These are phyloP conservation scores for Volvariella surrecta DNA, from an alignment of 1,284 basidiomycete species.

Conservation along the genomic window DNA sequence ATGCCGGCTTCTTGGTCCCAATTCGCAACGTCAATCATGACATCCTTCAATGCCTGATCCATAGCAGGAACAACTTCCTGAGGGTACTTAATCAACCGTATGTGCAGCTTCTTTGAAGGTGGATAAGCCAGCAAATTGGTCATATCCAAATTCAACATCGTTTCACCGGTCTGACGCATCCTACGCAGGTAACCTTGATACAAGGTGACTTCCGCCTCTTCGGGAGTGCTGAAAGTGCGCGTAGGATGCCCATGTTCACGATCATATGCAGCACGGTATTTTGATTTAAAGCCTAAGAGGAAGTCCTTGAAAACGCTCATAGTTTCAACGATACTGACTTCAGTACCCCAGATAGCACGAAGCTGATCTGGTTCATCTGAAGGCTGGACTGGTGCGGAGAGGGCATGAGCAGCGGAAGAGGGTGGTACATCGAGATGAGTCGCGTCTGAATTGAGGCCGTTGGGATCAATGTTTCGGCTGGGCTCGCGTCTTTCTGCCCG, in stretches of 20 bases:
- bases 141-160: conserved; percentile 88
- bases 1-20: conserved; percentile 62
- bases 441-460: conserved; percentile 49
- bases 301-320: conserved; percentile 91
- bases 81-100: conserved; percentile 84
- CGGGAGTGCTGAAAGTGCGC: conserved; percentile 46
- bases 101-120: conserved; percentile 73
- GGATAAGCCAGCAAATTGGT: conserved; percentile 87
- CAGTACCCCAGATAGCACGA: conserved; percentile 95
- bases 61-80: conserved; percentile 96
- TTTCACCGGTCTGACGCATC: conserved; percentile 88
- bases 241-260: conserved; percentile 54
- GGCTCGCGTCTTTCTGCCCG: conserved; percentile 23
- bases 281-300: conserved; percentile 87
- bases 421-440: conserved; percentile 47
- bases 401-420: conserved; percentile 58
- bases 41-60: conserved; percentile 92
- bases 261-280: conserved; percentile 79
- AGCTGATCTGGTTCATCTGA: conserved; percentile 72
- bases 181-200: conserved; percentile 83
- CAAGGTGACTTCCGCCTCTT: conserved; percentile 60
- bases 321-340: conserved; percentile 82
- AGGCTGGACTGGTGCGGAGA: too few species aligned
- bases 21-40: conserved; percentile 78
- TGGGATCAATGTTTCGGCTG: conserved; percentile 20